These are phyloP conservation scores for Sicyos baderoa DNA, from an alignment of 306 rosid genomes.

Conservation along the genomic window DNA sequence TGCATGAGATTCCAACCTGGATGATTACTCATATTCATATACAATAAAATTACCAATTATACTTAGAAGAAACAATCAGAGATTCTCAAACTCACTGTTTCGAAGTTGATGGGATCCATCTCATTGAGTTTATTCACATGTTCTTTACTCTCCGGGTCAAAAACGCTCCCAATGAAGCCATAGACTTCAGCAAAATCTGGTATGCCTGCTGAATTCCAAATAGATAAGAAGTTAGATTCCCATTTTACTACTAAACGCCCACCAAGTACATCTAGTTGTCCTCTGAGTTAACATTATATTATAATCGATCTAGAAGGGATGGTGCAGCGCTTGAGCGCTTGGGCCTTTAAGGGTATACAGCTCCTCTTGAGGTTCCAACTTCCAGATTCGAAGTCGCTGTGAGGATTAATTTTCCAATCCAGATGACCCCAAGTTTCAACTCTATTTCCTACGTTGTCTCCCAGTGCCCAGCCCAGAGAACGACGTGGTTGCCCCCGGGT, in stretches of 20 bases:
- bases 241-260: neutral
- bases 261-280: neutral
- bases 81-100: conserved; percentile 61
- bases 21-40: neutral
- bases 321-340: no score
- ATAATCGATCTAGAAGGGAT: conserved; percentile 1
- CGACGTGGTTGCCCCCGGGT: no score
- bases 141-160: conserved; percentile 69
- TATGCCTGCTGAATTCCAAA: conserved; percentile 41
- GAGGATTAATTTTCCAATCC: no score
- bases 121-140: conserved; percentile 78
- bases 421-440: no score
- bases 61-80: neutral
- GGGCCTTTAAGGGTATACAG: no score
- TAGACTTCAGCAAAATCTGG: conserved; percentile 89
- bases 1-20: neutral
- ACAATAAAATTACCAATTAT: neutral
- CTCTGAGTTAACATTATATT: neutral
- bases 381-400: no score
- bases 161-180: conserved; percentile 82
- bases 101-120: conserved; percentile 93
- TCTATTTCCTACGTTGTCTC: no score
- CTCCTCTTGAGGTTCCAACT: no score
- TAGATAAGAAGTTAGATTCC: neutral
- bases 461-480: no score